Percentiles rank a stretch among this genome's conserved stretches.
Evolutionary conservation across 441 rosid genomes (phyloP).

Genomic region (Omphalea diandra): DNA sequence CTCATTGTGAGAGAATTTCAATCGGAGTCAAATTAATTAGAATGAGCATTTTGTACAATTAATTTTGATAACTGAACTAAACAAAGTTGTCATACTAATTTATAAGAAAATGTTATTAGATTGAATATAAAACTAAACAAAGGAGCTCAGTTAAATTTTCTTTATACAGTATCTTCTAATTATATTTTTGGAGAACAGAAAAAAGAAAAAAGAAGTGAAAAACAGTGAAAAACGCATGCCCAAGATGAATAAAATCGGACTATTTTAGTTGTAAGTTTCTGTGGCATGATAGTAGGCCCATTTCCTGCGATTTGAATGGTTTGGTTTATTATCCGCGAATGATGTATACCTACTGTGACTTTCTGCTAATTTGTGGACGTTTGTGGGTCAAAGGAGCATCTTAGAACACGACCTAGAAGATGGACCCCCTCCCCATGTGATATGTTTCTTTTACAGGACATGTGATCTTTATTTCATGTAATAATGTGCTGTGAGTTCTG

Average conservation of each 20-base stretch:
- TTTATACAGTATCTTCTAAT: background rate
- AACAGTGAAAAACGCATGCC: background rate
- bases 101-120: too few species aligned
- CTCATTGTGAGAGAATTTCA: too few species aligned
- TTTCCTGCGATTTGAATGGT: background rate
- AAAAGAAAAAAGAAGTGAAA: too few species aligned
- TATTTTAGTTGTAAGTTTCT: background rate
- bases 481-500: too few species aligned
- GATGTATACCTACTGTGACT: background rate
- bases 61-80: too few species aligned
- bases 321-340: background rate
- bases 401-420: background rate
- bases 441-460: slow-evolving; percentile 17
- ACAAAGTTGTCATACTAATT: too few species aligned
- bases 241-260: background rate
- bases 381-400: slow-evolving; percentile 30
- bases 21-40: too few species aligned
- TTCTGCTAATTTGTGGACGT: background rate
- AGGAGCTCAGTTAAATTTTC: too few species aligned
- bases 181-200: too few species aligned
- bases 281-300: background rate
- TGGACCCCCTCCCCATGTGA: slow-evolving; percentile 28
- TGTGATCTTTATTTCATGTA: too few species aligned
- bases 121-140: too few species aligned
- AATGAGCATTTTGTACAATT: too few species aligned